Evolutionary conservation across 78 protist genomes (phyloP).

Genomic region (Dictyostelium intermedium): DNA sequence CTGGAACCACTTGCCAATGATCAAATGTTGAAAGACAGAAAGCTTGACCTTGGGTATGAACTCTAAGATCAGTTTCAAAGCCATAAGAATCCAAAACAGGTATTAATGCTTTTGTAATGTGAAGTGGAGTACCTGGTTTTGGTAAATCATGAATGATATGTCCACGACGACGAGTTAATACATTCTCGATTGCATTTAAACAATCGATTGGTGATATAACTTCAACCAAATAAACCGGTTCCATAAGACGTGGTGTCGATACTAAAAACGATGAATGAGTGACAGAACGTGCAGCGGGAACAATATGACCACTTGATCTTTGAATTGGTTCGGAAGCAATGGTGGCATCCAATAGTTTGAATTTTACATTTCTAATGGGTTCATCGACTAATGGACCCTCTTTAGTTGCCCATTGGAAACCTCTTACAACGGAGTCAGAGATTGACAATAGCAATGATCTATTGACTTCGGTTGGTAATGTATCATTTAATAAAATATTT

Average conservation of each 20-base stretch:
- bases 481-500: constrained; percentile 95
- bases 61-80: constrained; percentile 98
- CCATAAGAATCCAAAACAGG: constrained; percentile 99
- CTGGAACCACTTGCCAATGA: constrained; percentile 98
- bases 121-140: constrained; percentile 96
- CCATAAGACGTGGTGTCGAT: constrained; percentile 98
- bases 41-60: constrained; percentile 95
- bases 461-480: constrained; percentile 92
- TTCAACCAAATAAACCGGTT: constrained; percentile 96
- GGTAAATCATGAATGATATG: constrained; percentile 88
- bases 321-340: constrained; percentile 85
- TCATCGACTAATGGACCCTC: constrained; percentile 98
- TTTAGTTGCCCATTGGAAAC: constrained; percentile 98
- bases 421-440: constrained; percentile 87
- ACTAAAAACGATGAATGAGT: constrained; percentile 89
- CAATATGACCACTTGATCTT: constrained; percentile 93
- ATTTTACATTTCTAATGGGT: constrained; percentile 93
- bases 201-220: constrained; percentile 95
- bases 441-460: constrained; percentile 52
- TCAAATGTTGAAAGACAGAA: constrained; percentile 93
- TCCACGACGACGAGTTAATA: constrained; percentile 93
- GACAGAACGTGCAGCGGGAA: constrained; percentile 96
- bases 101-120: constrained; percentile 87
- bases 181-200: constrained; percentile 91
- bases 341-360: constrained; percentile 90